A percentile compares a stretch with the other conserved stretches of the same genome.
These are phyloP conservation scores for Diospyros kaki DNA, from an alignment of 148 eudicot genomes.

Conservation along the genomic window DNA sequence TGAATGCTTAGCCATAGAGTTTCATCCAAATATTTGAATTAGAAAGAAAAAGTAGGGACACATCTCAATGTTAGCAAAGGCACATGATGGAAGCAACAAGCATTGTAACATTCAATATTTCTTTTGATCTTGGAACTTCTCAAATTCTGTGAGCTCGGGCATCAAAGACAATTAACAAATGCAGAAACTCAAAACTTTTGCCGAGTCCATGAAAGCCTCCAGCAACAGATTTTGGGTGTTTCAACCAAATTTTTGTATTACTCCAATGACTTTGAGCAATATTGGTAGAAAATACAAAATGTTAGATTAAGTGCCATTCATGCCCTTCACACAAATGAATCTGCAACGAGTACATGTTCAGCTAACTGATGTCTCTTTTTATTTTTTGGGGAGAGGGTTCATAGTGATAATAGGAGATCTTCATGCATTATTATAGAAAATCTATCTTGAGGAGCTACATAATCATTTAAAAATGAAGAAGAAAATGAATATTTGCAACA, in stretches of 20 bases:
- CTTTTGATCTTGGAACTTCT: too few relatives aligned
- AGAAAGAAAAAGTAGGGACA: not conserved
- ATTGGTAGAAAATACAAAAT: not conserved
- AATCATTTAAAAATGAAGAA: not conserved
- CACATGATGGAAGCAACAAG: not conserved
- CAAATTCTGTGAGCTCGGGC: too few relatives aligned
- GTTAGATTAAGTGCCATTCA: not conserved
- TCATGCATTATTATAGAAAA: not conserved
- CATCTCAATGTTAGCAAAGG: too few relatives aligned
- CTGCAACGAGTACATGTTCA: not conserved
- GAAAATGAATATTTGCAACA: not conserved
- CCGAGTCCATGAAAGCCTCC: not conserved
- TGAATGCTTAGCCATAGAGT: not conserved
- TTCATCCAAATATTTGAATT: not conserved
- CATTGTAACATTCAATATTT: not conserved
- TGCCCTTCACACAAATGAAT: not conserved
- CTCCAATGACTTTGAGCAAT: not conserved
- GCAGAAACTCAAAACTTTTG: not conserved
- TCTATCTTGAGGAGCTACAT: not conserved
- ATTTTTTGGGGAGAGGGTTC: not conserved
- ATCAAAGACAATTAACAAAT: not conserved
- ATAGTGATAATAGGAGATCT: too few relatives aligned
- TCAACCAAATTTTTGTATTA: not conserved
- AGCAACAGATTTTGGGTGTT: too few relatives aligned
- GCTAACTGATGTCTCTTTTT: not conserved